Evolutionary conservation across 805 yeast species (phyloP).

Genomic region (Spathaspora passalidarum): DNA sequence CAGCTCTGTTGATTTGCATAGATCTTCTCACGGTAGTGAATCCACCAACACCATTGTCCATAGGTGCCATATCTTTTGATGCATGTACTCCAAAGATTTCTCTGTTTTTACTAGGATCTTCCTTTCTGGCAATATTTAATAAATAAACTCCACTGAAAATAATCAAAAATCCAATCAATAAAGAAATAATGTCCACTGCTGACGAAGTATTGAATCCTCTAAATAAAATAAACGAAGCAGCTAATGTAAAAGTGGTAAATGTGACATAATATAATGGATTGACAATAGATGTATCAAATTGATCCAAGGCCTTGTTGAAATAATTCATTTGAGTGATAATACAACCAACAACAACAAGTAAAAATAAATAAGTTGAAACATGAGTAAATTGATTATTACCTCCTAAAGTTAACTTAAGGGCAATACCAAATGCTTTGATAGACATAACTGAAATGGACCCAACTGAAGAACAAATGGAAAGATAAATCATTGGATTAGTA

Average conservation of each 20-base stretch:
- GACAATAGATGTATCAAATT: conserved; percentile 88
- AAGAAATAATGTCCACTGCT: conserved; percentile 73
- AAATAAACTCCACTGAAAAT: conserved; percentile 86
- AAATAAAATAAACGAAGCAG: conserved; percentile 83
- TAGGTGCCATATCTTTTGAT: conserved; percentile 53
- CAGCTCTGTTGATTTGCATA: conserved; percentile 56
- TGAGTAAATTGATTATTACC: conserved; percentile 90
- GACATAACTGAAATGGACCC: conserved; percentile 91
- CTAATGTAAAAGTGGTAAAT: conserved; percentile 82
- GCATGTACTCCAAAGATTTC: conserved; percentile 61
- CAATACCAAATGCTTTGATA: conserved; percentile 91
- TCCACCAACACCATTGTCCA: conserved; percentile 82
- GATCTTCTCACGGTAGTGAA: conserved; percentile 70
- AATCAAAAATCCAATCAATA: conserved; percentile 80
- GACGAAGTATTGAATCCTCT: conserved; percentile 84
- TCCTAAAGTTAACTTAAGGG: conserved; percentile 74
- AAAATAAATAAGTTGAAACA: conserved; percentile 77
- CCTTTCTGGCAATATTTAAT: conserved; percentile 72
- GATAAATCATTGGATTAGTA: conserved; percentile 82
- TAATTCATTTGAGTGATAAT: conserved; percentile 91
- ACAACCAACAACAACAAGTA: conserved; percentile 73
- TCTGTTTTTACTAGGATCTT: conserved; percentile 49
- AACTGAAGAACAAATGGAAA: conserved; percentile 84
- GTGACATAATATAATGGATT: conserved; percentile 90
- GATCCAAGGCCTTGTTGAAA: conserved; percentile 90